Conservation (phyloP, 1,284 basidiomycete genomes). For the Termitomyces sp. region DNA sequence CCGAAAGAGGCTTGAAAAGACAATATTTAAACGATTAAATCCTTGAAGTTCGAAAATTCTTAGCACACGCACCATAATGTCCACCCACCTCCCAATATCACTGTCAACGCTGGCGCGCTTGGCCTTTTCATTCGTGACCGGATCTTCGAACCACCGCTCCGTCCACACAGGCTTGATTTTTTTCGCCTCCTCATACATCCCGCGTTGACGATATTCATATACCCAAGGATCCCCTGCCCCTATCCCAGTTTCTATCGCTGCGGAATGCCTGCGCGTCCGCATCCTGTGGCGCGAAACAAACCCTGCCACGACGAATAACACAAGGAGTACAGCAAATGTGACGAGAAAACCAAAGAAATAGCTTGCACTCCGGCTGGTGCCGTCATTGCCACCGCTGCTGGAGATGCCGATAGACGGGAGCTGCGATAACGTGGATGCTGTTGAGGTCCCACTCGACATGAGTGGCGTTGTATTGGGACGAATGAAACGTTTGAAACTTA, state of each 20-base stretch:
- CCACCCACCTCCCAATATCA: background rate
- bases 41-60: background rate
- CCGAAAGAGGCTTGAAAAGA: conserved; percentile 6
- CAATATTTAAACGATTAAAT: no score
- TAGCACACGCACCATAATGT: conserved; percentile 1
- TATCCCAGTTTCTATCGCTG: conserved; percentile 12
- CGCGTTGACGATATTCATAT: background rate
- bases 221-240: conserved; percentile 9
- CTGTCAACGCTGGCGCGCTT: background rate
- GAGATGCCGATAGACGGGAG: conserved; percentile 10
- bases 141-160: conserved; percentile 8
- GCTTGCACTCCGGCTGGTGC: conserved; percentile 30
- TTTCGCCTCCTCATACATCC: conserved; percentile 1
- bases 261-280: conserved; percentile 30
- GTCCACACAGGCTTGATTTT: conserved; percentile 5
- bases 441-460: conserved; percentile 2
- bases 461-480: background rate
- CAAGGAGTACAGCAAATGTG: conserved; percentile 52
- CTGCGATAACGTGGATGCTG: background rate
- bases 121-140: background rate
- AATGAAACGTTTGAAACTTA: background rate
- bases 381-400: background rate
- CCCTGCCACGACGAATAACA: conserved; percentile 54
- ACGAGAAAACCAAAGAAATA: conserved; percentile 64
- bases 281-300: conserved; percentile 44